Evolutionary conservation across 352 stramenopile genomes (phyloP).

Genomic region (Pythium grandisporangium): DNA sequence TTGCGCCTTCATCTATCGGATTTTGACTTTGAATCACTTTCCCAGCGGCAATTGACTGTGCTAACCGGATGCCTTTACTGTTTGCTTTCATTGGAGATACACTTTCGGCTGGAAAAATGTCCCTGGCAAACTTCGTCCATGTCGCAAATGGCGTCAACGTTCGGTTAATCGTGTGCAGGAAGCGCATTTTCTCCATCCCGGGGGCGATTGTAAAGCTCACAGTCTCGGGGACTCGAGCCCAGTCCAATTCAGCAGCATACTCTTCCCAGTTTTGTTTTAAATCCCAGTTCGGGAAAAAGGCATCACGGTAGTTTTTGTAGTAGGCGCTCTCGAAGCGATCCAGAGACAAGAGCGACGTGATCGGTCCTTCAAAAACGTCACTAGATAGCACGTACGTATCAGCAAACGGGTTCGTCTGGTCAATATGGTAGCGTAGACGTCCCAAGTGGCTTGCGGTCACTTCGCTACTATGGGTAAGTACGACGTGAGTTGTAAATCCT

Average conservation of each 20-base stretch:
- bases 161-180: constrained; percentile 30
- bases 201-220: constrained; percentile 36
- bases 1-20: neutral
- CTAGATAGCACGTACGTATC: constrained; percentile 57
- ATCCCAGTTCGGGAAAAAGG: constrained; percentile 34
- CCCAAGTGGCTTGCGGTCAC: constrained; percentile 23
- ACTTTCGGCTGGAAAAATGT: constrained; percentile 28
- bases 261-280: constrained; percentile 1
- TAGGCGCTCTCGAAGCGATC: constrained; percentile 55
- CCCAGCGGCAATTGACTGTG: constrained; percentile 30
- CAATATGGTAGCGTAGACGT: constrained; percentile 52
- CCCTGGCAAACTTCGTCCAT: constrained; percentile 33
- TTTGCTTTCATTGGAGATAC: constrained; percentile 5
- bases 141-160: constrained; percentile 43
- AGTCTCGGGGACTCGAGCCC: constrained; percentile 12
- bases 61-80: constrained; percentile 32
- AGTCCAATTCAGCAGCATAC: constrained; percentile 24
- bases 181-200: constrained; percentile 43
- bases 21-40: constrained; percentile 20
- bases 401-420: constrained; percentile 59
- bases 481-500: constrained; percentile 53
- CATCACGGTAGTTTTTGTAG: constrained; percentile 39
- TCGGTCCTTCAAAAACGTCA: constrained; percentile 49
- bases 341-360: constrained; percentile 37
- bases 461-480: constrained; percentile 50